Percentiles rank a stretch among this genome's conserved stretches.
Conservation (phyloP, 345 rosid species). For the Turnera subulata region DNA sequence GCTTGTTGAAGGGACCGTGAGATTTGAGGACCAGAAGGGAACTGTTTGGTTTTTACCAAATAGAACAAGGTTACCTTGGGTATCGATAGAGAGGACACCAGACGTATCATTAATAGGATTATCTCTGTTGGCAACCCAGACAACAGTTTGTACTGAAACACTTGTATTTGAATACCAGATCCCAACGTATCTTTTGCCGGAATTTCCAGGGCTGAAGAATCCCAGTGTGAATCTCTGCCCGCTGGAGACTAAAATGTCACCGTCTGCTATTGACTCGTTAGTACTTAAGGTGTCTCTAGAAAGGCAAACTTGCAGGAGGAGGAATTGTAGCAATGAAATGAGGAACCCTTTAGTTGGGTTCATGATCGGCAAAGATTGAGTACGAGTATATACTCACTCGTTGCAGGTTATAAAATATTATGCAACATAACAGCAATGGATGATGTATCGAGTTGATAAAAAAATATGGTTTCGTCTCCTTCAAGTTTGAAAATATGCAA, state of each 20-base stretch:
- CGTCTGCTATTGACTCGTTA: slow-evolving; percentile 6
- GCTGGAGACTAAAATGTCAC: slow-evolving; percentile 8
- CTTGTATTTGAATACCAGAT: not conserved
- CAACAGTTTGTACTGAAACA: not conserved
- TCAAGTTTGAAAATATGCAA: too few relatives aligned
- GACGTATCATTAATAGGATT: not conserved
- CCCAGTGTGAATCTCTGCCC: not conserved
- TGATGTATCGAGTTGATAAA: too few relatives aligned
- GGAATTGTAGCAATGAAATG: not conserved
- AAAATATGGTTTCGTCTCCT: too few relatives aligned
- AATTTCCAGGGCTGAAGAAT: slow-evolving; percentile 4
- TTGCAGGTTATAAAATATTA: too few relatives aligned
- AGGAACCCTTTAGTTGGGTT: not conserved
- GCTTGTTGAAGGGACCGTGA: not conserved
- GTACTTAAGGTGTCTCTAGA: not conserved
- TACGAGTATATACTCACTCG: too few relatives aligned
- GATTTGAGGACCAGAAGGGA: not conserved
- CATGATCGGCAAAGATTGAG: not conserved
- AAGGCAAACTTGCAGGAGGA: not conserved
- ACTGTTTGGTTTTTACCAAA: not conserved
- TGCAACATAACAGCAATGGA: too few relatives aligned
- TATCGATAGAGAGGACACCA: not conserved
- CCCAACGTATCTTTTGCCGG: not conserved
- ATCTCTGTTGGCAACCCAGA: slow-evolving; percentile 1
- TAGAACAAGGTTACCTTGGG: not conserved